These are phyloP conservation scores for Ogataea wickerhamii DNA, from an alignment of 805 yeast genomes.

Conservation along the genomic window DNA sequence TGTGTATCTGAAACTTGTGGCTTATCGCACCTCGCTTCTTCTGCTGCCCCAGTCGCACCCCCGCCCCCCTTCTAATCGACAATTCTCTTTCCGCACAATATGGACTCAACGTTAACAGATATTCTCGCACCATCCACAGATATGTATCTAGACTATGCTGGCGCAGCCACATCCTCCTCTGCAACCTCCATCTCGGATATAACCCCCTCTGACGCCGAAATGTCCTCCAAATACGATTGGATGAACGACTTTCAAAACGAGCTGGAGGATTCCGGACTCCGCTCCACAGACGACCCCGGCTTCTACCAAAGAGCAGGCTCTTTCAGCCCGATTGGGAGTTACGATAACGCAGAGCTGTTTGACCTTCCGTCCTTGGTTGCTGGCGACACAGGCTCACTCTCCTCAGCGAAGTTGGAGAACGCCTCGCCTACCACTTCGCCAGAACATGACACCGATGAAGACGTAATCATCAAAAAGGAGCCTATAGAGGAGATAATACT, in stretches of 20 bases:
- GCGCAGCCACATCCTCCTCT: no score
- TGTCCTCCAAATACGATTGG: conserved; percentile 12
- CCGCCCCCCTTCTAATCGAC: no score
- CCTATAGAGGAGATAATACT: neutral
- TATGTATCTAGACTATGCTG: neutral
- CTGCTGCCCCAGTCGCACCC: no score
- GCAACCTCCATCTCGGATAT: conserved; percentile 1
- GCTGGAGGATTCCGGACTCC: conserved; percentile 3
- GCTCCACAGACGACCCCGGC: neutral
- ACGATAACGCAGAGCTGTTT: conserved; percentile 11
- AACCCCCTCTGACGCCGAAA: neutral
- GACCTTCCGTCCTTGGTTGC: conserved; percentile 9
- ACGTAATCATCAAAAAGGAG: neutral
- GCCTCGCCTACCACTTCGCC: conserved; percentile 13
- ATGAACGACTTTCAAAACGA: conserved; percentile 18
- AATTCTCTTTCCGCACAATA: no score
- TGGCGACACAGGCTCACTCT: neutral
- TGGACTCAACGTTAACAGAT: neutral
- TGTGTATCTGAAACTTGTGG: no score
- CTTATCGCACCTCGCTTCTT: no score
- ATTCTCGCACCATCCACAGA: neutral
- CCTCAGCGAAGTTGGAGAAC: neutral
- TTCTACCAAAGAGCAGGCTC: conserved; percentile 8
- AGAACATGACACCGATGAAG: conserved; percentile 6
- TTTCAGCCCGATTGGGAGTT: conserved; percentile 14